A percentile compares a stretch with the other conserved stretches of the same genome.
Conservation (phyloP, 495 filamentous ascomycete species). For the Bacidia rubella region DNA sequence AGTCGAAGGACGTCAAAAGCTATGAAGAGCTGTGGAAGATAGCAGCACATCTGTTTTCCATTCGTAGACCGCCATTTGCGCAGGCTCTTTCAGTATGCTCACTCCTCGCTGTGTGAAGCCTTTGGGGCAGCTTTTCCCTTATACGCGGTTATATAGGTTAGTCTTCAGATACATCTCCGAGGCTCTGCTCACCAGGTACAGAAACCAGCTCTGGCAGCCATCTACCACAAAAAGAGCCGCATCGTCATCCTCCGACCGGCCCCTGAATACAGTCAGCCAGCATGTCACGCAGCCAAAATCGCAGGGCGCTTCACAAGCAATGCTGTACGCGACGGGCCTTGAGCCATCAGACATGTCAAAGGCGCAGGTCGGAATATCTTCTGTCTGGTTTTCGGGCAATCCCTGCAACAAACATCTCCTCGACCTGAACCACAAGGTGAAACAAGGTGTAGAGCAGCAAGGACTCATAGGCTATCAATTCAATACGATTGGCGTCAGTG, state of each 20-base stretch:
- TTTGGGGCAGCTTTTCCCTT: not conserved
- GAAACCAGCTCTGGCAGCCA: not conserved
- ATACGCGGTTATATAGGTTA: not conserved
- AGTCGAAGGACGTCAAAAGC: not conserved
- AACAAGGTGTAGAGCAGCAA: constrained; percentile 69
- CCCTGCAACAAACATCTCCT: constrained; percentile 99
- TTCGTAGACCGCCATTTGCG: too few relatives aligned
- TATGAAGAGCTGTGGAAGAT: too few relatives aligned
- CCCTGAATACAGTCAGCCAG: constrained; percentile 68
- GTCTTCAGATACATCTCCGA: too few relatives aligned
- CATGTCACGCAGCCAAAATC: constrained; percentile 89
- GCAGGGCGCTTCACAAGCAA: constrained; percentile 95
- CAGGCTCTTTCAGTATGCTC: not conserved
- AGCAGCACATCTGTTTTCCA: too few relatives aligned
- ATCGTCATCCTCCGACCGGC: constrained; percentile 22
- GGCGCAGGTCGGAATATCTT: constrained; percentile 93
- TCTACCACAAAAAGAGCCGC: constrained; percentile 21
- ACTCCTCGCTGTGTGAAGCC: not conserved
- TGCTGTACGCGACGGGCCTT: constrained; percentile 92
- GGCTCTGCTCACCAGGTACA: not conserved
- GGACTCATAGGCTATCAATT: constrained; percentile 81
- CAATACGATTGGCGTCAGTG: constrained; percentile 92
- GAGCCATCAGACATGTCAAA: constrained; percentile 76
- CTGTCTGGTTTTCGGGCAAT: constrained; percentile 65
- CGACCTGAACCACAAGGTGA: constrained; percentile 69